Evolutionary conservation across 2,329 filamentous ascomycete species (phyloP).

Genomic region (Westerdykella sp.): DNA sequence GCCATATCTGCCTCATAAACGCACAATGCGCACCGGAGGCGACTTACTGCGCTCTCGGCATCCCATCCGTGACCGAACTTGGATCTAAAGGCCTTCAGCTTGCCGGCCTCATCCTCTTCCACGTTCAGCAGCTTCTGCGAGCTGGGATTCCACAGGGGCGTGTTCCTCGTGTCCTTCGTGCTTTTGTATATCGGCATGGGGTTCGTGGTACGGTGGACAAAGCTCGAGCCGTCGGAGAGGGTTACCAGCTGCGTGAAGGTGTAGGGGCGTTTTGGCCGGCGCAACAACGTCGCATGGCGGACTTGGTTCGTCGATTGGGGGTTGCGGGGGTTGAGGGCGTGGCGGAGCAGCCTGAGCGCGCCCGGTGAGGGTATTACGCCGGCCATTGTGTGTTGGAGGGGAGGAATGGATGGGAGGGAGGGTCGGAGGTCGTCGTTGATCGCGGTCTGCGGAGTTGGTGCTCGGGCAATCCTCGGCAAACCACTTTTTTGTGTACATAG

Average conservation of each 20-base stretch:
- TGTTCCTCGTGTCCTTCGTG: constrained; percentile 83
- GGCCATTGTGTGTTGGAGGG: constrained; percentile 20
- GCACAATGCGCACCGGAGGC: not conserved
- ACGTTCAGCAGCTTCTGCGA: constrained; percentile 76
- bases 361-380: constrained; percentile 27
- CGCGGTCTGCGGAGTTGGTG: constrained; percentile 21
- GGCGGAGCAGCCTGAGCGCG: constrained; percentile 28
- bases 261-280: constrained; percentile 85
- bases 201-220: constrained; percentile 69
- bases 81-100: constrained; percentile 75
- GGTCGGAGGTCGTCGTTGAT: constrained; percentile 3
- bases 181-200: constrained; percentile 57
- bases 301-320: constrained; percentile 45
- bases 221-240: constrained; percentile 84
- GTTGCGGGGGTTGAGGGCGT: constrained; percentile 16
- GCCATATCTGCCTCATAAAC: not conserved
- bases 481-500: constrained; percentile 10
- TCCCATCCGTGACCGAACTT: constrained; percentile 85
- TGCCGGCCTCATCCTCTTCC: constrained; percentile 91
- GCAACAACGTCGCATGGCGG: constrained; percentile 77
- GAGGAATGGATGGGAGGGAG: constrained; percentile 2
- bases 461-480: constrained; percentile 9
- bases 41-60: constrained; percentile 27
- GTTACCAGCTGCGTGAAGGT: constrained; percentile 96
- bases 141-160: constrained; percentile 82